Conservation (phyloP, 768 basidiomycete species). For the Sutorius australiensis region DNA sequence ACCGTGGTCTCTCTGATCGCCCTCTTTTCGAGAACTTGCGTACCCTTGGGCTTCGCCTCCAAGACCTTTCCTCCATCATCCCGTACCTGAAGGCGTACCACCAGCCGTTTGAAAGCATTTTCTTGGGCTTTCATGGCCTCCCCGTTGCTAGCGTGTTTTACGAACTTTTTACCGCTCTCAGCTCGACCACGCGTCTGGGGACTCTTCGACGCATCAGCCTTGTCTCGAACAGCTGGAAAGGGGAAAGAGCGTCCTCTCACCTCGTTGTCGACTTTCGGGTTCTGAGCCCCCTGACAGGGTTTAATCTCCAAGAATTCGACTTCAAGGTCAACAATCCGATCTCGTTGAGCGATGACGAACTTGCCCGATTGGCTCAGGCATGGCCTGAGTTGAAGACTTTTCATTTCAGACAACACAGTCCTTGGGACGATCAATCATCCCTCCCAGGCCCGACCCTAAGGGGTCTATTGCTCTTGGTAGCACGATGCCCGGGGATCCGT, state of each 20-base stretch:
- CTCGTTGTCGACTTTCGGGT: not conserved
- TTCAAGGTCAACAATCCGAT: not conserved
- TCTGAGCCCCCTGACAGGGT: conserved; percentile 1
- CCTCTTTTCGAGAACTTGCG: conserved; percentile 10
- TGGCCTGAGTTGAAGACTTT: conserved; percentile 5
- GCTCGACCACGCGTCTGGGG: not conserved
- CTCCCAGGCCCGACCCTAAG: conserved; percentile 1
- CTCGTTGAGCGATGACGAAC: conserved; percentile 6
- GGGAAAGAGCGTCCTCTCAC: not conserved
- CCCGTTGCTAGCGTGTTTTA: not conserved
- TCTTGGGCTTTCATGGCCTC: not conserved
- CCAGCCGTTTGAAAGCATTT: conserved; percentile 7
- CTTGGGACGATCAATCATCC: not conserved
- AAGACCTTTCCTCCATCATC: conserved; percentile 4
- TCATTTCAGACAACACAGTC: not conserved
- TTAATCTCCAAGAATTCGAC: not conserved
- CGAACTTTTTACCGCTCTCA: conserved; percentile 2
- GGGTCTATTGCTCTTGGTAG: conserved; percentile 3
- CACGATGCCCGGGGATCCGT: not conserved
- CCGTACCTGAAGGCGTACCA: conserved; percentile 2
- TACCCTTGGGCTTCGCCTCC: not conserved
- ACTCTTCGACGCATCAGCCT: conserved; percentile 1
- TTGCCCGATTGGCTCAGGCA: not conserved
- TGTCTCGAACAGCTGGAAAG: not conserved
- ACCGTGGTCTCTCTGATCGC: not conserved